Percentiles rank a stretch among this genome's conserved stretches.
Conservation (phyloP, 169 alveolate genomes). For the Eimeria tenella region DNA sequence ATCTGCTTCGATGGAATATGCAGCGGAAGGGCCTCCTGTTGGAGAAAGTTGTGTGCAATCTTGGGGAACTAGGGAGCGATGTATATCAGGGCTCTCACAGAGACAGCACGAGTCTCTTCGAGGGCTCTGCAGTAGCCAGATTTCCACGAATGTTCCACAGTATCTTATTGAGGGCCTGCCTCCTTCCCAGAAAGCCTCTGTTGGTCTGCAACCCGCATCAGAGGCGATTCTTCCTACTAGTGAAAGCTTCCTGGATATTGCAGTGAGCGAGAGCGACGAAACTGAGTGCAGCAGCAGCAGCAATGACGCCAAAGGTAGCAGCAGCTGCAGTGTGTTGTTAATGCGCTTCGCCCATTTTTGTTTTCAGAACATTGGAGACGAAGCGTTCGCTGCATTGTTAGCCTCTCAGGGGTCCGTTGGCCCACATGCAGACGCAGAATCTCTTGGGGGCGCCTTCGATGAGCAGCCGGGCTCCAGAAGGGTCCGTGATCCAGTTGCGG, state of each 20-base stretch:
- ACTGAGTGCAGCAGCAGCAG: conserved; percentile 29
- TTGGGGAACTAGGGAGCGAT: neutral
- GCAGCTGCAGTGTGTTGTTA: neutral
- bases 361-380: conserved; percentile 55
- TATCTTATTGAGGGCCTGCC: conserved; percentile 2
- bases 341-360: neutral
- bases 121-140: conserved; percentile 55
- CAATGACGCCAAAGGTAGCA: neutral
- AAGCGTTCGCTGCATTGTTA: conserved; percentile 26
- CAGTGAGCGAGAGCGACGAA: conserved; percentile 15
- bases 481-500: neutral
- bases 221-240: neutral
- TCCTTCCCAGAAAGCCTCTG: conserved; percentile 50
- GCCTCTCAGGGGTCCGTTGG: conserved; percentile 26
- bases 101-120: neutral
- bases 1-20: neutral
- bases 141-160: neutral
- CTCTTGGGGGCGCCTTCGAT: neutral
- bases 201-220: conserved; percentile 3
- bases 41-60: neutral
- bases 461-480: neutral
- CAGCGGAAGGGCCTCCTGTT: neutral
- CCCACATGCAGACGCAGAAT: neutral
- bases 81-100: neutral
- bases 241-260: conserved; percentile 9